Conservation (phyloP, 202 grass and related monocot species). For the Musa balbisiana region DNA sequence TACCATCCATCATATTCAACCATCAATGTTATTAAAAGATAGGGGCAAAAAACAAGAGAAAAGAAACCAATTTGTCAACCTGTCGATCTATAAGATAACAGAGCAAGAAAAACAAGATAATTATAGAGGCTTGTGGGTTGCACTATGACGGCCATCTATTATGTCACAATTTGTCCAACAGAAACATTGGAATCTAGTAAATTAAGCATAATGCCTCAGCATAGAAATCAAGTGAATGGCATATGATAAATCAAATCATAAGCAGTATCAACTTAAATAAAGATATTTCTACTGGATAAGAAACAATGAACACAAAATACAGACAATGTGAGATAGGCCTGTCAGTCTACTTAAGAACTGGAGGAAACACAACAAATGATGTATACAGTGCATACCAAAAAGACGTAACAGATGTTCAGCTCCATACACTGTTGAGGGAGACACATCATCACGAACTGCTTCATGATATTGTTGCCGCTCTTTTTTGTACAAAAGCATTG, state of each 20-base stretch:
- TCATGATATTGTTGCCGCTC: slow-evolving; percentile 67
- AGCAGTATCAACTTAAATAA: background rate
- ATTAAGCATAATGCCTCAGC: background rate
- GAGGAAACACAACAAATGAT: slow-evolving; percentile 19
- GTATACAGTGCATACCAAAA: slow-evolving; percentile 66
- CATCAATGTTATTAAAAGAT: background rate
- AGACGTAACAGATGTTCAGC: slow-evolving; percentile 90
- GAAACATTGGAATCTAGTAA: no score
- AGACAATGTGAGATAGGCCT: slow-evolving; percentile 4
- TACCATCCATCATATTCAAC: background rate
- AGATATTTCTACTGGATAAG: slow-evolving; percentile 2
- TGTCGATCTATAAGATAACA: no score
- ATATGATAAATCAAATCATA: no score
- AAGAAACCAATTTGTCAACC: no score
- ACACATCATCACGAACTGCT: slow-evolving; percentile 49
- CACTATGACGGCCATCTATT: no score
- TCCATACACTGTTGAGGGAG: slow-evolving; percentile 88
- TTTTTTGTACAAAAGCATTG: slow-evolving; percentile 95
- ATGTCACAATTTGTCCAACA: no score
- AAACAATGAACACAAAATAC: no score
- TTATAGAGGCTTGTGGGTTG: no score
- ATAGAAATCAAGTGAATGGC: no score
- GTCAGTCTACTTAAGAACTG: background rate
- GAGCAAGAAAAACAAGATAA: no score
- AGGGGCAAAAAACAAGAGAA: no score